Evolutionary conservation across 805 yeast species (phyloP), one percentile per base, ranked within the genome.

Genomic region (Suhomyces vadensis): DNA sequence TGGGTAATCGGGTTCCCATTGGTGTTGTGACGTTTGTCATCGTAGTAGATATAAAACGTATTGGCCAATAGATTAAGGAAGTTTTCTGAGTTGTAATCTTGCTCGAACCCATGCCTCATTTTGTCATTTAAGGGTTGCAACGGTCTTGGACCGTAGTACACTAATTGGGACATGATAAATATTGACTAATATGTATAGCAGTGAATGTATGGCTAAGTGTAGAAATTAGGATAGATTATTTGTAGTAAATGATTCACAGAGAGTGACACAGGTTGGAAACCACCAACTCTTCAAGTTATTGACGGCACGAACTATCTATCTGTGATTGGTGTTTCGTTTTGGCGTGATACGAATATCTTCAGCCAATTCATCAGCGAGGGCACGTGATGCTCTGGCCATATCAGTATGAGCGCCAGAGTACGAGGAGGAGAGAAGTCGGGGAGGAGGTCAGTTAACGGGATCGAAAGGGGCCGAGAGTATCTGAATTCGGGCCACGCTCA

Each of bases 1-100:
- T 73, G 78, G 1, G 82, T 69, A 6, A 77, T 69, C 1, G 97
- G 96, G 55, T 82, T 86, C 16, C 96, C 96, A 48, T 88, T 87
- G 2, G 97, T 86, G 52, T 83, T 85, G 61, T 94, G 97, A 39
- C 98, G 79, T 61, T 94, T 92, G 57, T 89, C 92, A 58, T 90
- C 96, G 60, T 78, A 92, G 65, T 94, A 94, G 44, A 86, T 83
- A 62, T 80, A 84, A 67, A 87, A 89, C 41, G 83, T 80, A 61
- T 81, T 77, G 27, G 85, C 85, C 43, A 82, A 69, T 20, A 76
- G 60, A 52, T 69, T 73, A 54, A 82, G 69, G 53, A 79, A 76
- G 54, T 76, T 77, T 50, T 80, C 83, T 39, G 78, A 71, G 56
- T 72, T 75, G 56, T 78, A 77, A 41, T 82, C 85, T 53, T 78